Conservation (phyloP, 2,329 filamentous ascomycete genomes). For the Cadophora malorum region DNA sequence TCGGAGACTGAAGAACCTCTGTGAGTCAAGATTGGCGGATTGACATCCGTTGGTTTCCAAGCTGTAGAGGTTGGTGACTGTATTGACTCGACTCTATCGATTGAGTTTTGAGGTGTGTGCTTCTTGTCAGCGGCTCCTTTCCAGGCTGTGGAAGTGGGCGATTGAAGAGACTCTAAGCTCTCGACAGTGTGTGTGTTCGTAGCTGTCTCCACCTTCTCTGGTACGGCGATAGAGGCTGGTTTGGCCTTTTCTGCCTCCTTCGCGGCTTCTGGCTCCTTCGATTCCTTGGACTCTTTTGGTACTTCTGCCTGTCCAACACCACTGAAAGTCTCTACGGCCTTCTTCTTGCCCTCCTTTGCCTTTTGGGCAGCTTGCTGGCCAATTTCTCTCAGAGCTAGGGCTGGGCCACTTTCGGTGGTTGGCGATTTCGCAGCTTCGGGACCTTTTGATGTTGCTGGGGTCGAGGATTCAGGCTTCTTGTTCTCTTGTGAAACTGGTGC, state of each 20-base stretch:
- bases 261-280: constrained; percentile 18
- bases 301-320: constrained; percentile 36
- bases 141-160: constrained; percentile 43
- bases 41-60: constrained; percentile 41
- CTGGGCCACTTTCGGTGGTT: constrained; percentile 26
- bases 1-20: constrained; percentile 34
- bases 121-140: constrained; percentile 24
- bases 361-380: constrained; percentile 71
- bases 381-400: constrained; percentile 58
- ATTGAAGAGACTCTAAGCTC: constrained; percentile 37
- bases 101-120: constrained; percentile 20
- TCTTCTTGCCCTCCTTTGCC: constrained; percentile 64
- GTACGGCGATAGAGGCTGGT: constrained; percentile 28
- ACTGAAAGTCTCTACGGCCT: constrained; percentile 31
- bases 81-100: constrained; percentile 34
- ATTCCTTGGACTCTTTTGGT: constrained; percentile 11
- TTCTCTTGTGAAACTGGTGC: constrained; percentile 41
- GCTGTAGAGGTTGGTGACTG: constrained; percentile 41
- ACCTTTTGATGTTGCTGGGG: constrained; percentile 34
- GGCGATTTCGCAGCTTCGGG: constrained; percentile 28
- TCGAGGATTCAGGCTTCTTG: constrained; percentile 41
- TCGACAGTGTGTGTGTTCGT: constrained; percentile 26
- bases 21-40: constrained; percentile 35
- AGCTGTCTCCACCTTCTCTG: constrained; percentile 10
- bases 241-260: constrained; percentile 24